Percentiles rank a stretch among this genome's conserved stretches.
Evolutionary conservation across 208 protist genomes (phyloP).

Genomic region (Naegleria gruberi): DNA sequence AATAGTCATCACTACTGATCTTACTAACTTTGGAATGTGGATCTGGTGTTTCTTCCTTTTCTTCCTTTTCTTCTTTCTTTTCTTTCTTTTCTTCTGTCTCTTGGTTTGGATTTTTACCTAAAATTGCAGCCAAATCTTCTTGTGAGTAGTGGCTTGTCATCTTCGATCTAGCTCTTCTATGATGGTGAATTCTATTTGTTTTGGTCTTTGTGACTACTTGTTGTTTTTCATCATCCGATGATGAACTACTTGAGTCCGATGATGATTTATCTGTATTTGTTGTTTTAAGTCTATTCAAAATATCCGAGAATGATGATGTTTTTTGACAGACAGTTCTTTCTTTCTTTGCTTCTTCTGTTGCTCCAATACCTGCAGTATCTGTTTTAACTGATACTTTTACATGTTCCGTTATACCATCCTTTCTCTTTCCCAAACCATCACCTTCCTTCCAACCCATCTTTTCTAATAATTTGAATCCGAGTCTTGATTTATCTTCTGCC

Average conservation of each 20-base stretch:
- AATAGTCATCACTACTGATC: too few relatives aligned
- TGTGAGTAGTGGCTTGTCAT: neutral
- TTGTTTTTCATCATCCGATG: neutral
- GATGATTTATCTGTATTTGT: neutral
- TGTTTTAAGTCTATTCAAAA: neutral
- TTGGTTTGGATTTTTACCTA: neutral
- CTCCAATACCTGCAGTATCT: slow-evolving; percentile 59
- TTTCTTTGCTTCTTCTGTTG: neutral
- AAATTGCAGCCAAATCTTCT: neutral
- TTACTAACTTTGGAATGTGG: too few relatives aligned
- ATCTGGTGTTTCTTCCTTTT: neutral
- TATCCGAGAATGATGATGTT: neutral
- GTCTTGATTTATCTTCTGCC: slow-evolving; percentile 61
- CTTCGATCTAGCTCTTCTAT: neutral
- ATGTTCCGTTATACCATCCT: slow-evolving; percentile 65
- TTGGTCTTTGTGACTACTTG: neutral
- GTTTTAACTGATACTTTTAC: slow-evolving; percentile 75
- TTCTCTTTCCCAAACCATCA: slow-evolving; percentile 64
- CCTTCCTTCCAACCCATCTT: slow-evolving; percentile 80
- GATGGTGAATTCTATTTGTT: neutral
- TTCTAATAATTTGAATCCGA: slow-evolving; percentile 69
- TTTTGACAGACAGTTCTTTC: neutral
- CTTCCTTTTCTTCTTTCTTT: neutral
- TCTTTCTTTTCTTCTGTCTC: neutral
- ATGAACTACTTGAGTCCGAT: neutral